Evolutionary conservation across 192 early-diverging fungal genomes (phyloP), one percentile per base, ranked within the genome.

Genomic region (Entomortierella lignicola): DNA sequence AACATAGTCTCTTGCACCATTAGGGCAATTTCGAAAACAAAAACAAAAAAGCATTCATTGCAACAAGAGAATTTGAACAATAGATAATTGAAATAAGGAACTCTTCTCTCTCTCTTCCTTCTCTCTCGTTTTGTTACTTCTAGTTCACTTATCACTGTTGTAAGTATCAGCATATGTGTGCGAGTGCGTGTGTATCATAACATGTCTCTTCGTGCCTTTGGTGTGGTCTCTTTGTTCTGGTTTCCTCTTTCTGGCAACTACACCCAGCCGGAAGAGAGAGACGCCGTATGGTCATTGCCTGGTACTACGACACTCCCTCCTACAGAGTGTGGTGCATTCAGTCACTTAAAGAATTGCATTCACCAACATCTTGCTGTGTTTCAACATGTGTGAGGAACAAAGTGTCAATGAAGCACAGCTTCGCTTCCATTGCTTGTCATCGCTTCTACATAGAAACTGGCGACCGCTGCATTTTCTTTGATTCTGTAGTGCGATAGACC

Each of bases 11-110:
- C 8, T 31, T 15, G 48, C 34, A 2, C 25, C 30, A 29, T 29
- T 8, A 27, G 52, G 52, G 18, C 30, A 60, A 43, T 60, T 17
- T 30, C 44, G 2, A 15, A 27, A 41, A 23, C 37, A 20, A 21
- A 1, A 0, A 47, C 2, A 25, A 44, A 31, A 29, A 50, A 51
- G 48, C n/a, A 4, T n/a, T 30, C 20, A 31, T 20, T 44, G 47
- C 61, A 17, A 63, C 26, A 63, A 47, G 59, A 8, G 12, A 47
- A 47, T 47, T 47, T 20, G 20, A 47, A 37, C 34, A 37, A 37
- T 47, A 47, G 15, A 47, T 15, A 20, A 47, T 13, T 42, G 39
- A 3, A 20, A 47, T 47, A 20, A 47, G 12, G 20, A 12, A 3
- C 20, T 18, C 8, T 29, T 27, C 55, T 32, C 55, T 12, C 27